Evolutionary conservation across 2,329 filamentous ascomycete genomes (phyloP).

Genomic region (Plectosphaerella sp.): DNA sequence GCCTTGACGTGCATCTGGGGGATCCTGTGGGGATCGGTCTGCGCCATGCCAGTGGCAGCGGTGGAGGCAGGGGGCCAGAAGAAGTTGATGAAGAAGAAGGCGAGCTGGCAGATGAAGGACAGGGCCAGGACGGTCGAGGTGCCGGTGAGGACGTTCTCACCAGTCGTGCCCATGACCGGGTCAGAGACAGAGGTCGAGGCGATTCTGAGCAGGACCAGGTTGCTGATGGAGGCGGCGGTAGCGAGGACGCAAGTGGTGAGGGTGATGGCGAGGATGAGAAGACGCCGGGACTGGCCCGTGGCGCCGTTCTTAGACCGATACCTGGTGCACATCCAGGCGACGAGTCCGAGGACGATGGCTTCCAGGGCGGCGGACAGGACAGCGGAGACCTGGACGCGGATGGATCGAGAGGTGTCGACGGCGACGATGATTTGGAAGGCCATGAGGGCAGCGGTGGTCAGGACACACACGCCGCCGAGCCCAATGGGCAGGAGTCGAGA

Average conservation of each 20-base stretch:
- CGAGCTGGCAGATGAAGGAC: slow-evolving; percentile 41
- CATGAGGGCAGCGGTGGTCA: slow-evolving; percentile 33
- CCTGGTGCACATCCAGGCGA: slow-evolving; percentile 25
- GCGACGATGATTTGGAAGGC: slow-evolving; percentile 36
- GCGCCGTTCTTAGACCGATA: slow-evolving; percentile 15
- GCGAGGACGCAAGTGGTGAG: slow-evolving; percentile 39
- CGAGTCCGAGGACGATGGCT: slow-evolving; percentile 25
- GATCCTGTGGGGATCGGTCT: slow-evolving; percentile 22
- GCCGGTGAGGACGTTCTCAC: slow-evolving; percentile 34
- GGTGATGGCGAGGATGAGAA: slow-evolving; percentile 29
- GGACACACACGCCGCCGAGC: slow-evolving; percentile 29
- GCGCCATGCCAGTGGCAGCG: background rate
- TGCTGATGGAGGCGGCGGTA: slow-evolving; percentile 37
- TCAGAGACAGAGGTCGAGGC: slow-evolving; percentile 20
- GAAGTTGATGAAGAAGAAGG: slow-evolving; percentile 42
- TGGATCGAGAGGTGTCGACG: slow-evolving; percentile 20
- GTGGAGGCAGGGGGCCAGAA: slow-evolving; percentile 23
- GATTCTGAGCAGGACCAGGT: slow-evolving; percentile 35
- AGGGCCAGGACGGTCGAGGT: slow-evolving; percentile 39
- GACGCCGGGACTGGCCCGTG: slow-evolving; percentile 10
- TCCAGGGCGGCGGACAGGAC: slow-evolving; percentile 33
- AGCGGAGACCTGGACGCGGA: slow-evolving; percentile 27
- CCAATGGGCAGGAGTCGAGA: slow-evolving; percentile 26
- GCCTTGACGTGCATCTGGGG: slow-evolving; percentile 41
- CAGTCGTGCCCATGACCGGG: slow-evolving; percentile 25